Base-by-base conservation (phyloP, 2,329 filamentous ascomycete species). In the Pseudocercospora pini-densiflorae region DNA sequence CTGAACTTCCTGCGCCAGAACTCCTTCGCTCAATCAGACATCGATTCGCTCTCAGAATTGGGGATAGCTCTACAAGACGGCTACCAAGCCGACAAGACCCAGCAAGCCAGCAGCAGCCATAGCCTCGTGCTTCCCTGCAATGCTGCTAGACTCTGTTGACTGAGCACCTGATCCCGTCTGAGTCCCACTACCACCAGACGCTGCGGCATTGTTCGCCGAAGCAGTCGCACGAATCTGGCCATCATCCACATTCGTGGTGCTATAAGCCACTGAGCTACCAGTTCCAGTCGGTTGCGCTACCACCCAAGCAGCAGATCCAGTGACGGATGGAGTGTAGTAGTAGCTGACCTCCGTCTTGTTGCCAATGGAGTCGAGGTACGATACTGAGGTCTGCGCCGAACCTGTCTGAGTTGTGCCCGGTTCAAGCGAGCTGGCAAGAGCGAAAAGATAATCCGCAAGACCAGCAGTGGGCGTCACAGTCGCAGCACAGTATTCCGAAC, bases 301-400 rank as follows among this genome's bases (percentile, higher is more conserved):
- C 19, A 68, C 49, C 58, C 65, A 74, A 19, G 70, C 72, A 10
- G 65, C 63, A 21, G 57, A 67, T 19, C 74, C 74, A 24, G 74
- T 76, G 12, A 75, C 68, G 2, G 67, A 68, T 3, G 73, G 68
- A 4, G 73, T 76, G 63, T 59, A 75, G 62, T 76, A 76, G 10
- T 67, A 64, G 43, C 70, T 72, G n/a, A 74, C 72, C 6, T 66
- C 74, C 16, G 74, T 76, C 57, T 69, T 66, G 61, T 73, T 74
- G 24, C 70, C 73, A 31, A 76, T 70, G 8, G 74, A 71, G 60
- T 76, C 74, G 27, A 71, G 71, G 61, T 70, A 69, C 5, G 68
- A 64, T 16, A 62, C 59, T 14, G 62, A 54, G 5, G 58, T 63
- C 27, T 47, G 23, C 23, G 49, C 23, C n/a, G 54, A 47, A 4